Base-by-base conservation (phyloP, 2,329 filamentous ascomycete species). In the Fragosphaeria purpurea region DNA sequence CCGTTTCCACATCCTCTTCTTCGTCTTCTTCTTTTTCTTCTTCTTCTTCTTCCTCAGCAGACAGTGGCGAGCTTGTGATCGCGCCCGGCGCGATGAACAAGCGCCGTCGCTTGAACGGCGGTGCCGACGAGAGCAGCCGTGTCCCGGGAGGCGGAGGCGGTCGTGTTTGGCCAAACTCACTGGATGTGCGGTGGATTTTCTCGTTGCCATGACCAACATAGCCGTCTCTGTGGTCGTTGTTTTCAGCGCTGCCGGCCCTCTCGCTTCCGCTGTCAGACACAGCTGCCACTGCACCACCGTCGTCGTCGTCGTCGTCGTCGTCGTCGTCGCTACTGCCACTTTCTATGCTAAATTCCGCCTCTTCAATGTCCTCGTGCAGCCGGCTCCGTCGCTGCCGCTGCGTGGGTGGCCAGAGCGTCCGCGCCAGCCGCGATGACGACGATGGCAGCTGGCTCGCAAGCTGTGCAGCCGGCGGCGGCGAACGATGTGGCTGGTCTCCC, bases 31-130 rank as follows among this genome's bases (percentile, higher is more conserved):
- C 35, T 6, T 13, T 45, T 3, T 34, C 31, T 13, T 5, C 33
- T 5, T 13, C 7, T 35, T 35, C 42, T 1, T 50, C 30, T 1
- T 37, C 11, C 7, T 7, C 7, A 37, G 7, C 35, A 7, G 35
- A 7, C 35, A 43, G 11, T 1, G 50, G 47, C 31, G 48, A 48
- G 31, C 48, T 52, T 3, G 44, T 37, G n/a, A 49, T 50, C 40
- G 38, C 13, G 2, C 38, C 50, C 1, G 47, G 31, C n/a, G 55
- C 41, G 5, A 46, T 46, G 48, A 54, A 53, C 32, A 57, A 42
- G 1, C 53, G 48, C 9, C 55, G 40, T 4, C 53, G 41, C 44
- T 57, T 57, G 42, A 50, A 48, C 1, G 55, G 53, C 39, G 48
- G 55, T 5, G 45, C 46, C 5, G 51, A 45, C 3, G 40, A 44